Evolutionary conservation across 2,329 filamentous ascomycete genomes (phyloP).

Genomic region (Neodidymelliopsis sp.): DNA sequence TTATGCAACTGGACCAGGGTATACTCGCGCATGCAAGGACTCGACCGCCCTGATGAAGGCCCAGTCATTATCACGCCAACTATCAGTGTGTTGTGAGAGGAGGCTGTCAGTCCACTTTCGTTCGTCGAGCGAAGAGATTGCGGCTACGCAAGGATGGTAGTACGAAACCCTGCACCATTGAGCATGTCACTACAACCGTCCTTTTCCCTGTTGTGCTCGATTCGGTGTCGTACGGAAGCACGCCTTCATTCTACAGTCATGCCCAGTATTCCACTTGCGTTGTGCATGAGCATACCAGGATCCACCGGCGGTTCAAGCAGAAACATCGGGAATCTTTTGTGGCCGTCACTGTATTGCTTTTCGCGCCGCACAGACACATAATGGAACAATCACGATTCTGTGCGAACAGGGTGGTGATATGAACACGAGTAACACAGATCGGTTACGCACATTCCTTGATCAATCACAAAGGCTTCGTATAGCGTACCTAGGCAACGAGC

Average conservation of each 20-base stretch:
- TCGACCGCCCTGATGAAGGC: neutral
- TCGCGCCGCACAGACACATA: neutral
- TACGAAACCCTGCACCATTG: neutral
- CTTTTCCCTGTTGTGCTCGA: constrained; percentile 3
- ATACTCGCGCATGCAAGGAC: constrained; percentile 8
- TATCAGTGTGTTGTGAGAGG: constrained; percentile 5
- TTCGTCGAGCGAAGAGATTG: neutral
- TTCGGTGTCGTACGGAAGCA: neutral
- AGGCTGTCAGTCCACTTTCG: constrained; percentile 2
- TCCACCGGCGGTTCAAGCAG: neutral
- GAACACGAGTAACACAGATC: neutral
- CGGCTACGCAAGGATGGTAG: constrained; percentile 1
- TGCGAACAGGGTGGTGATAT: neutral
- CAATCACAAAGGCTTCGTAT: neutral
- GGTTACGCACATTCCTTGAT: neutral
- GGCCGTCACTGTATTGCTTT: neutral
- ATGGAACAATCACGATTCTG: neutral
- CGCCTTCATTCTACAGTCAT: neutral
- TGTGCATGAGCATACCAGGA: neutral
- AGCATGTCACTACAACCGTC: neutral
- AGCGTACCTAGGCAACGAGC: neutral
- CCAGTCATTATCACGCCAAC: neutral
- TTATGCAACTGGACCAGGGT: constrained; percentile 6
- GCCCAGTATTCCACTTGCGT: neutral
- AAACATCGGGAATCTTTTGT: neutral